Evolutionary conservation across 345 rosid genomes (phyloP), one percentile per base, ranked within the genome.

Genomic region (Boechera divaricarpa): DNA sequence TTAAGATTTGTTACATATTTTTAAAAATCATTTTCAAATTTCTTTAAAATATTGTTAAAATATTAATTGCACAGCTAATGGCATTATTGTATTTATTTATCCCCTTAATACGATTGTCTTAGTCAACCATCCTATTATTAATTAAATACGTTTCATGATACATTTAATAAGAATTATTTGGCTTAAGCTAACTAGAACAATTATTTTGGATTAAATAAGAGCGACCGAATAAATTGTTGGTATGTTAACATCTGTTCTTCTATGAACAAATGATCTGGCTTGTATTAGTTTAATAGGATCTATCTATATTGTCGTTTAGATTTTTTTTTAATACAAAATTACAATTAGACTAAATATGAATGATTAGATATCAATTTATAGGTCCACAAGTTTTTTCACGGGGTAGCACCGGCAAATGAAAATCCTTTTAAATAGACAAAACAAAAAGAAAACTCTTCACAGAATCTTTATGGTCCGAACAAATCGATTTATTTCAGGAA

Each of bases 391-490:
- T 33, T 45, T 72, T 78, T 72, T 44, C 73, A 78, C 69, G 73
- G 69, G 63, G 62, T 32, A 64, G 47, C 77, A 77, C 72, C 72
- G 72, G 64, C 49, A 66, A 71, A 58, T 66, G 12, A 4, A 7
- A 44, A 54, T 29, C 42, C 58, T 63, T 63, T 45, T 44, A 24
- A 71, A 71, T 59, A 45, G 67, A 55, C 8, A 26, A 63, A 71
- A 77, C 77, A 48, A 59, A 77, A 77, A 77, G 72, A 64, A 77
- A 71, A 60, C 72, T 26, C 44, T 64, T 72, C 81, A 65, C 68
- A 72, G 3, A 18, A 57, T 64, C 7, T 54, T 11, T 45, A 63
- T 64, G 70, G 75, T 44, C 70, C 70, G 39, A 70, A 54, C 53
- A 70, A 63, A 28, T 58, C 65, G 61, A 62, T 24, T 60, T 18